A percentile compares a stretch with the other conserved stretches of the same genome.
Conservation (phyloP, 2,329 filamentous ascomycete genomes). For the Stagonosporopsis vannaccii region DNA sequence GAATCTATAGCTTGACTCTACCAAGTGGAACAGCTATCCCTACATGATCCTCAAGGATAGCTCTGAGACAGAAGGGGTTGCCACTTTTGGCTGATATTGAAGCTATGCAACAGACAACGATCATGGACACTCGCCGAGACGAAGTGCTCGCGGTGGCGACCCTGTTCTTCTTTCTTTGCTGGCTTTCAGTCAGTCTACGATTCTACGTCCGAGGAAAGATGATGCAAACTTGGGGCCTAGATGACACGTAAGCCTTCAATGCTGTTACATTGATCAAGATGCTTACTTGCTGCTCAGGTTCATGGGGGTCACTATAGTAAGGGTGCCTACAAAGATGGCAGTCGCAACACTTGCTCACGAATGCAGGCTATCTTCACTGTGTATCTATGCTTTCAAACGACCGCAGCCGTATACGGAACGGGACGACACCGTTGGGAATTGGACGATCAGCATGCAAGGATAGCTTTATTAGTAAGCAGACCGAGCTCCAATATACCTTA, state of each 20-base stretch:
- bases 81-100: background rate
- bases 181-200: slow-evolving; percentile 45
- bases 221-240: slow-evolving; percentile 43
- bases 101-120: background rate
- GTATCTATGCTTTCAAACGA: slow-evolving; percentile 51
- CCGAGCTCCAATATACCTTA: too few relatives aligned
- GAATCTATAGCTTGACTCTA: background rate
- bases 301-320: slow-evolving; percentile 50
- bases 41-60: slow-evolving; percentile 1
- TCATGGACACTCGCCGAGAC: slow-evolving; percentile 26
- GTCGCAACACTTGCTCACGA: background rate
- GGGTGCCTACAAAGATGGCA: background rate
- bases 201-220: slow-evolving; percentile 45
- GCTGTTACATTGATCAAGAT: background rate
- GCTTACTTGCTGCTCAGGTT: slow-evolving; percentile 14
- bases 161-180: slow-evolving; percentile 48
- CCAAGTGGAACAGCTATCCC: background rate
- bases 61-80: background rate
- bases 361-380: slow-evolving; percentile 48
- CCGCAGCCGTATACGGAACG: slow-evolving; percentile 50
- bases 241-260: slow-evolving; percentile 44
- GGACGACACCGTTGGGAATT: slow-evolving; percentile 49
- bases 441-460: slow-evolving; percentile 35
- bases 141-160: slow-evolving; percentile 39
- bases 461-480: slow-evolving; percentile 37